Evolutionary conservation across 2,329 filamentous ascomycete genomes (phyloP), one percentile per base, ranked within the genome.

Genomic region (Zarea fungicola): DNA sequence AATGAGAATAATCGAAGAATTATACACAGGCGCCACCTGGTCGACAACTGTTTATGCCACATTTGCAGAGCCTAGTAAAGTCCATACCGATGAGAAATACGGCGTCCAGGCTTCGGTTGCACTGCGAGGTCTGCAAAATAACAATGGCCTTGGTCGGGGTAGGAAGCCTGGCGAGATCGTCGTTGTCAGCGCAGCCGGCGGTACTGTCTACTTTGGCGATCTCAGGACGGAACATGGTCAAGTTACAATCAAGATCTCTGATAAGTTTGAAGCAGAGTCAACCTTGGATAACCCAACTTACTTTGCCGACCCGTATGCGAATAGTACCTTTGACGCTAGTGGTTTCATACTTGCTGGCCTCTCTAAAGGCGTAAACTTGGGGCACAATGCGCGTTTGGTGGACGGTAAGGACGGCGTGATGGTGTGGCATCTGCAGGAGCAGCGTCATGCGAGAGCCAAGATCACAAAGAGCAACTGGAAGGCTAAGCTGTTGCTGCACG

Each of bases 201-300:
- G 77, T 0, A 56, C 63, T 1, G 46, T 83, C n/a, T 70, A 75
- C 48, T 59, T 79, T 10, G 68, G 65, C 14, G 46, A 56, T 16
- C 44, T 66, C 13, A 56, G 61, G 3, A 34, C 35, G 1, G 49
- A 56, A 1, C 45, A 55, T 4, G 51, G 53, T 5, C 51, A 54
- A 6, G 51, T 54, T 14, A 35, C 28, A 10, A 55, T 66, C 5
- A 3, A 51, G 2, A 48, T 82, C 6, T 54, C 61, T 8, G 71
- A 77, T 3, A 59, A 62, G 0, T 53, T 82, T 14, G 52, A 65
- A 1, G 52, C 80, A 3, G 71, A 76, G 29, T 66, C 67, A 1
- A 56, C 67, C 3, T 62, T 77, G 11, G 80, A 84, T 55, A 84
- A 84, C 52, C 80, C 80, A 0, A 73, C 61, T 55, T 84, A 75